phyloP scores from a whole-genome alignment of 148 eudicot species.

The Fallopia convolvulus region DNA sequence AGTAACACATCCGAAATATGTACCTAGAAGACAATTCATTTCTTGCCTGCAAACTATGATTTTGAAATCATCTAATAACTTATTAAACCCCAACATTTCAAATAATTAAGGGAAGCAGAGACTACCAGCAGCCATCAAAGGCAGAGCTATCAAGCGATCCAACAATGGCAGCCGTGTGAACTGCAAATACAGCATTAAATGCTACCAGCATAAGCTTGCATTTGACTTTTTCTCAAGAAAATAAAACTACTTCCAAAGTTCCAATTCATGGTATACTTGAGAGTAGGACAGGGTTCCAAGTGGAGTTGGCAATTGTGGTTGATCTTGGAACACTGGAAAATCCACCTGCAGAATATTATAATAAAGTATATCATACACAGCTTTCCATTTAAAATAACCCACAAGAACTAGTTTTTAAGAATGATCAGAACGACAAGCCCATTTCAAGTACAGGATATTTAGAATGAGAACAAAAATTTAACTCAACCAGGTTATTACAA shows the following conservation, averaged over 20 bases:
- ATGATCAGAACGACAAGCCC: not conserved
- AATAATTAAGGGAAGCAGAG: not conserved
- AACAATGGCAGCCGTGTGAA: slow-evolving; percentile 45
- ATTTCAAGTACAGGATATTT: too few species aligned
- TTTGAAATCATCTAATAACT: not conserved
- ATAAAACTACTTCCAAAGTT: not conserved
- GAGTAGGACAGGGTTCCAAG: slow-evolving; percentile 49
- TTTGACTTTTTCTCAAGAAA: not conserved
- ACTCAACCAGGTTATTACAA: not conserved
- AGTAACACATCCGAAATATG: not conserved
- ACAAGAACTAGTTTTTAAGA: not conserved
- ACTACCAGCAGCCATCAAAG: slow-evolving; percentile 64
- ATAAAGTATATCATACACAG: not conserved
- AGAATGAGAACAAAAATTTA: too few species aligned
- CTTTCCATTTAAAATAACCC: not conserved
- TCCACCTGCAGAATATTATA: slow-evolving; percentile 38
- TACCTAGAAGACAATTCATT: not conserved
- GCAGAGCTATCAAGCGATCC: slow-evolving; percentile 53
- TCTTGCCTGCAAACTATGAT: not conserved
- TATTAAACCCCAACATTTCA: not conserved
- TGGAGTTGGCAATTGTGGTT: slow-evolving; percentile 58
- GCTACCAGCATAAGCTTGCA: not conserved
- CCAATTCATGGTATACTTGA: slow-evolving; percentile 27
- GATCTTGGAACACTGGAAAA: slow-evolving; percentile 55
- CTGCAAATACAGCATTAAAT: slow-evolving; percentile 25